These are phyloP conservation scores for Termitomyces sp. DNA, from an alignment of 768 basidiomycete species.

Conservation along the genomic window DNA sequence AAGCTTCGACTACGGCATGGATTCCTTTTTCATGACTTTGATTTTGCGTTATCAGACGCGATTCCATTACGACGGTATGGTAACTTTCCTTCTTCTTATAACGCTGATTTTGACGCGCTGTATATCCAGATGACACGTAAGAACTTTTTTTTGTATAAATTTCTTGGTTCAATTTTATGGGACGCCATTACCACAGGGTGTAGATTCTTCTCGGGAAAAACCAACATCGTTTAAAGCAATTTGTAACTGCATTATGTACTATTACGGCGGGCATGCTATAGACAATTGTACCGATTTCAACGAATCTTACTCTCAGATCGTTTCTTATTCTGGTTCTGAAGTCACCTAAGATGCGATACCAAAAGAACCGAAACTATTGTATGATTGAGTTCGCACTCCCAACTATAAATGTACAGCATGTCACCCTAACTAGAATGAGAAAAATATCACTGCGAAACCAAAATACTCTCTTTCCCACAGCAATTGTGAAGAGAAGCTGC, in stretches of 20 bases:
- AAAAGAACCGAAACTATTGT: neutral
- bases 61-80: slow-evolving; percentile 76
- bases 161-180: neutral
- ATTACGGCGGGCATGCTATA: neutral
- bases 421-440: neutral
- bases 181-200: slow-evolving; percentile 1
- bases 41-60: slow-evolving; percentile 44
- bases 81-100: neutral
- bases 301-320: neutral
- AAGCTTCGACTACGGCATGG: neutral
- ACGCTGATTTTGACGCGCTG: slow-evolving; percentile 6
- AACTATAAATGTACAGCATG: neutral
- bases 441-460: neutral
- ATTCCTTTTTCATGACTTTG: neutral
- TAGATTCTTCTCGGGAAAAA: neutral
- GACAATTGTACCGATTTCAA: neutral
- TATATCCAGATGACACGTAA: slow-evolving; percentile 53
- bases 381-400: neutral
- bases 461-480: slow-evolving; percentile 19
- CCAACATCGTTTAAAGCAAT: neutral
- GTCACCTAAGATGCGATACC: neutral
- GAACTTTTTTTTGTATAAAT: slow-evolving; percentile 18
- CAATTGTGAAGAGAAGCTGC: slow-evolving; percentile 20
- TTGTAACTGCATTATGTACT: neutral
- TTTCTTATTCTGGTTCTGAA: neutral